Percentiles rank a stretch among this genome's conserved stretches.
Evolutionary conservation across 2,329 filamentous ascomycete species (phyloP).

Genomic region (Aspergillus novofumigatus): DNA sequence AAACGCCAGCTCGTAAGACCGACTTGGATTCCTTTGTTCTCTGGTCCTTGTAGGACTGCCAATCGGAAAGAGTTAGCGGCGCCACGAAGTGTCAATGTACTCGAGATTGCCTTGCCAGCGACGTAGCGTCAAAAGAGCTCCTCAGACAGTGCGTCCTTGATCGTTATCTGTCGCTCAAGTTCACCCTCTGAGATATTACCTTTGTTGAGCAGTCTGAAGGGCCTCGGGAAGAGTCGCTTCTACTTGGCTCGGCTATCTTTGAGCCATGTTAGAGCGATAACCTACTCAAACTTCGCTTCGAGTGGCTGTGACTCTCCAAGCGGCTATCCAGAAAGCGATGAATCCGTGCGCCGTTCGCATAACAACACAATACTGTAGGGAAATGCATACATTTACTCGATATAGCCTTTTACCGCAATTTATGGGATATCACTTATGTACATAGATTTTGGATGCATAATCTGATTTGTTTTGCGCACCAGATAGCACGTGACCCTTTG

Average conservation of each 20-base stretch:
- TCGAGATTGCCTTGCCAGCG: background rate
- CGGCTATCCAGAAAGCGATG: background rate
- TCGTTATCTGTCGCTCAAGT: background rate
- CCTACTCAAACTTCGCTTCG: background rate
- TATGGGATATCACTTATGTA: background rate
- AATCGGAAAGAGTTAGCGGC: background rate
- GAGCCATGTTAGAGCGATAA: background rate
- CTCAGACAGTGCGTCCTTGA: background rate
- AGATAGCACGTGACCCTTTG: slow-evolving; percentile 2
- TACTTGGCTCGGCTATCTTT: background rate
- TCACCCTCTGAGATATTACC: background rate
- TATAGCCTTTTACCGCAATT: background rate
- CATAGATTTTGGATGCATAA: background rate
- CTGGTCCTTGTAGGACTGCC: background rate
- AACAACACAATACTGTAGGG: background rate
- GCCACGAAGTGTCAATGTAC: background rate
- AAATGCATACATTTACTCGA: background rate
- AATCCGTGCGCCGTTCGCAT: background rate
- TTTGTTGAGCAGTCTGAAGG: background rate
- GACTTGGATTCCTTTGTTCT: background rate
- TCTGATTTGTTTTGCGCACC: slow-evolving; percentile 10
- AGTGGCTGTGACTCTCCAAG: background rate
- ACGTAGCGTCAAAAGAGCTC: background rate
- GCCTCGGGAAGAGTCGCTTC: background rate
- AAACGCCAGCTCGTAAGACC: slow-evolving; percentile 21